Conservation (phyloP, 345 rosid genomes). For the Dipteronia sinensis region DNA sequence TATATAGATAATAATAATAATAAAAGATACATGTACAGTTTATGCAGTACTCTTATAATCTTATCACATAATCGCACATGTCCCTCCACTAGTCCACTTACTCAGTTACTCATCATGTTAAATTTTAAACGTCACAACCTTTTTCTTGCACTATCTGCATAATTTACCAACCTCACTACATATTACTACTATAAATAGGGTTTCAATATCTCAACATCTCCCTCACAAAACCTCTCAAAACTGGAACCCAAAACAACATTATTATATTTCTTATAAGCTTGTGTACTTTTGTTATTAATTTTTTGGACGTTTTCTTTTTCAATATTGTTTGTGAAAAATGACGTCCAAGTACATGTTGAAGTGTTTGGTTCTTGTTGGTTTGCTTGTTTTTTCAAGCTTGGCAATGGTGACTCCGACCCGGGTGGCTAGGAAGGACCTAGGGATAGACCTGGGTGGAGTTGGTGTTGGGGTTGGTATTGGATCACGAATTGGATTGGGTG, state of each 20-base stretch:
- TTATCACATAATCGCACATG: constrained; percentile 22
- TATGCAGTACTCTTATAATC: background rate
- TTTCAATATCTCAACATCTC: background rate
- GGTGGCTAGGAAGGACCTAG: constrained; percentile 72
- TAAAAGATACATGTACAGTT: background rate
- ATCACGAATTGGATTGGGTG: constrained; percentile 65
- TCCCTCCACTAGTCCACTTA: constrained; percentile 32
- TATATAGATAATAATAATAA: too few relatives aligned
- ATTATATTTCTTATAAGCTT: background rate
- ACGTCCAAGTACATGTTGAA: constrained; percentile 19
- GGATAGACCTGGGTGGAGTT: constrained; percentile 73
- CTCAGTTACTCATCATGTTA: background rate
- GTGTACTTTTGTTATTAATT: background rate
- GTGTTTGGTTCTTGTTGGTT: constrained; percentile 32
- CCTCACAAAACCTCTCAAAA: constrained; percentile 3
- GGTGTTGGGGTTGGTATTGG: constrained; percentile 63
- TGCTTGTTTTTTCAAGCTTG: constrained; percentile 30
- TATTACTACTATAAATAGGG: constrained; percentile 26
- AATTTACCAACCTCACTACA: background rate
- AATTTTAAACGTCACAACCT: constrained; percentile 17
- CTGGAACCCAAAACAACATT: background rate
- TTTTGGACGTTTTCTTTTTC: background rate
- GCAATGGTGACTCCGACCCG: constrained; percentile 52
- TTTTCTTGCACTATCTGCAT: background rate
- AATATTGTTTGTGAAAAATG: constrained; percentile 22